Conservation (phyloP, 805 yeast genomes). For the Candida koratica region DNA sequence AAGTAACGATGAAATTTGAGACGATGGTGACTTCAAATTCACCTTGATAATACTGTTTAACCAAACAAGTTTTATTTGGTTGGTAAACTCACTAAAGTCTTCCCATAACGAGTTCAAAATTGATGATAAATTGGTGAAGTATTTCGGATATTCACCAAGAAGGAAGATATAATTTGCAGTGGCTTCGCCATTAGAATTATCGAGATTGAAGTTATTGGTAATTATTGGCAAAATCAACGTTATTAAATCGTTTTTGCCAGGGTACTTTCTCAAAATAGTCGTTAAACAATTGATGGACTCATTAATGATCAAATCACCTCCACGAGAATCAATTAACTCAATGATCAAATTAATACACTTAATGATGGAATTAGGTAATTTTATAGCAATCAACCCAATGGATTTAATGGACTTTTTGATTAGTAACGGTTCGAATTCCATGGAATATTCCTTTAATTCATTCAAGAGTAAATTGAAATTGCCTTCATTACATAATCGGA, state of each 20-base stretch:
- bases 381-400: conserved; percentile 69
- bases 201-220: conserved; percentile 28
- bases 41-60: conserved; percentile 63
- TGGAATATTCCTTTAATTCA: conserved; percentile 74
- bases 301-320: conserved; percentile 56
- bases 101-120: conserved; percentile 43
- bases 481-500: conserved; percentile 59
- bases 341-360: conserved; percentile 60
- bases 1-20: conserved; percentile 37
- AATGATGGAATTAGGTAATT: conserved; percentile 48
- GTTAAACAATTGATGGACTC: conserved; percentile 61
- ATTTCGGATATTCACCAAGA: conserved; percentile 64
- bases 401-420: conserved; percentile 64
- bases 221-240: conserved; percentile 55
- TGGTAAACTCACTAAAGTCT: conserved; percentile 55
- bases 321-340: conserved; percentile 59
- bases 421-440: conserved; percentile 81
- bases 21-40: conserved; percentile 20
- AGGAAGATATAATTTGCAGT: conserved; percentile 64
- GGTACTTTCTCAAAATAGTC: conserved; percentile 63
- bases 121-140: conserved; percentile 50
- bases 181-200: conserved; percentile 46
- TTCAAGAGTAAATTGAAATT: conserved; percentile 58
- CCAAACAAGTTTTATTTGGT: conserved; percentile 56
- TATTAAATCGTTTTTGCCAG: conserved; percentile 45